Evolutionary conservation across 106 monocot genomes (phyloP).

Genomic region (Vanilla planifolia): DNA sequence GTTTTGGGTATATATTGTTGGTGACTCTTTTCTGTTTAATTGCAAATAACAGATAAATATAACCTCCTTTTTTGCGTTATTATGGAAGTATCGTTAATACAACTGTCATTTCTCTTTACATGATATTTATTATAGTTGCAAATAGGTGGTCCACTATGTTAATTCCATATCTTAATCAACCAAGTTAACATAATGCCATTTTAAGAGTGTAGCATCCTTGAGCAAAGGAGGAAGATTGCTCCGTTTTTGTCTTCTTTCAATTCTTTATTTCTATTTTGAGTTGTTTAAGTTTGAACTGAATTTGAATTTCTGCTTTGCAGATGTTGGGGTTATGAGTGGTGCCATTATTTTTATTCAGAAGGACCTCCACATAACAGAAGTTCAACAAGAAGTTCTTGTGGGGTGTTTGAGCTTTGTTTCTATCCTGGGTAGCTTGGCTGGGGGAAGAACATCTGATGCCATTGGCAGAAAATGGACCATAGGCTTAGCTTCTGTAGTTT

Average conservation of each 20-base stretch:
- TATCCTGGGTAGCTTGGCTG: constrained; percentile 74
- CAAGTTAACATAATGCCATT: no score
- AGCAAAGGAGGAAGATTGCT: no score
- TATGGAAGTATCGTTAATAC: no score
- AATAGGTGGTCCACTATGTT: no score
- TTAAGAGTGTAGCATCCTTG: no score
- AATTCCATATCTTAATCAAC: no score
- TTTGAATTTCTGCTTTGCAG: constrained; percentile 25
- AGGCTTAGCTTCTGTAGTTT: constrained; percentile 74
- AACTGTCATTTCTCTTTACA: no score
- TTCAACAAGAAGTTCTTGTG: constrained; percentile 83
- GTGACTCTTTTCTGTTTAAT: no score
- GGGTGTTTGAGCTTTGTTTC: constrained; percentile 86
- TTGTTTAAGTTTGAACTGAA: not conserved
- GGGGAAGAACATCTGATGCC: constrained; percentile 69
- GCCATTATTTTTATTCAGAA: constrained; percentile 85
- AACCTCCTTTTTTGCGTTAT: no score
- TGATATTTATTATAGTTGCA: no score
- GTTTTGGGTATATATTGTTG: no score
- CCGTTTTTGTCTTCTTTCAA: not conserved
- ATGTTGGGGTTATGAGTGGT: constrained; percentile 99
- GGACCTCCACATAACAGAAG: constrained; percentile 79
- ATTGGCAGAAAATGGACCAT: constrained; percentile 98
- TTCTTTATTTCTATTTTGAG: not conserved
- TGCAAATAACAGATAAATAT: no score